Conservation (phyloP, 441 rosid species). For the Macaranga tanarius region DNA sequence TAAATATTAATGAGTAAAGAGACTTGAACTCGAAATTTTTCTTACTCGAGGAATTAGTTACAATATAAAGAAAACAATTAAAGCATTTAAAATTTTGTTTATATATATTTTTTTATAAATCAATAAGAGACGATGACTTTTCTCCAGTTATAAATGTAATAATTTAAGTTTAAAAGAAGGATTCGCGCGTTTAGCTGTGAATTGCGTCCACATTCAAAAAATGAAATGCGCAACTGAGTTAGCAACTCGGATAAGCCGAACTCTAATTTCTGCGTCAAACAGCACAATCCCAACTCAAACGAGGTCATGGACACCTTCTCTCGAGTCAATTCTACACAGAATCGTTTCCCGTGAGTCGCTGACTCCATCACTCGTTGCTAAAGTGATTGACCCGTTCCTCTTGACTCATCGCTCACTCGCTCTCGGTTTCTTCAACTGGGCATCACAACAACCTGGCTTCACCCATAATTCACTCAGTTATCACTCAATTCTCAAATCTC, state of each 20-base stretch:
- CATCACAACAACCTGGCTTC: slow-evolving; percentile 78
- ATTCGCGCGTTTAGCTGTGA: slow-evolving; percentile 1
- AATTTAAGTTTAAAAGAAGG: too few species aligned
- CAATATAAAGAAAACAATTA: too few species aligned
- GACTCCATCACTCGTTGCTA: slow-evolving; percentile 60
- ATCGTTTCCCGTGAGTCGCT: slow-evolving; percentile 48
- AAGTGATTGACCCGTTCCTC: slow-evolving; percentile 73
- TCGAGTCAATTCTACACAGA: slow-evolving; percentile 63
- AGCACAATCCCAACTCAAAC: slow-evolving; percentile 37
- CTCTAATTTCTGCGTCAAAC: slow-evolving; percentile 51
- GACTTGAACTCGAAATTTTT: too few species aligned
- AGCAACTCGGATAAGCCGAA: slow-evolving; percentile 62
- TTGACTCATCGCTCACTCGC: slow-evolving; percentile 67
- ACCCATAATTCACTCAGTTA: slow-evolving; percentile 60
- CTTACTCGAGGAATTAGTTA: too few species aligned
- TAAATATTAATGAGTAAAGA: too few species aligned
- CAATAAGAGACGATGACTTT: too few species aligned
- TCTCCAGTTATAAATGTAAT: too few species aligned
- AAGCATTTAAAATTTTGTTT: too few species aligned
- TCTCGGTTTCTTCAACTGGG: slow-evolving; percentile 93
- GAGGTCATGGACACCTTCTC: slow-evolving; percentile 56
- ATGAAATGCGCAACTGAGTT: slow-evolving; percentile 55
- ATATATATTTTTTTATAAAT: too few species aligned
- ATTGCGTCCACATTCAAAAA: background rate
- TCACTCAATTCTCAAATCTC: slow-evolving; percentile 65